Evolutionary conservation across 129 eudicot species (phyloP).

Genomic region (Centrapalus pauciflorus): DNA sequence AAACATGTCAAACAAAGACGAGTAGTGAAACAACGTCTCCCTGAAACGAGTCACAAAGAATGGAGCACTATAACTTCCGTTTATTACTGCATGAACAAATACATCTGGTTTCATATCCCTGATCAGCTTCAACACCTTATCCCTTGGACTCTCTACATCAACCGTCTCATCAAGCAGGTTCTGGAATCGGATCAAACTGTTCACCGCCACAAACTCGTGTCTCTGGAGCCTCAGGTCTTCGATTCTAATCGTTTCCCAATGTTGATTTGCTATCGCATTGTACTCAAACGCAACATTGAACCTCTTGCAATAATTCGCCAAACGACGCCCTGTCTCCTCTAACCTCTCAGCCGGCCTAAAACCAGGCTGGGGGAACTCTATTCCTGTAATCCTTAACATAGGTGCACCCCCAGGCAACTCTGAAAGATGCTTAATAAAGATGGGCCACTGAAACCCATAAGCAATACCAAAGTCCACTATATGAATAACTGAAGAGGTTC

Average conservation of each 20-base stretch:
- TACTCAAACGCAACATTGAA: slow-evolving; percentile 53
- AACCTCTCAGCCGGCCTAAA: slow-evolving; percentile 47
- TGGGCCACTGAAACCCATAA: slow-evolving; percentile 65
- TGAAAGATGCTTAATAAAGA: slow-evolving; percentile 40
- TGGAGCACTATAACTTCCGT: slow-evolving; percentile 45
- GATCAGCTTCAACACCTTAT: slow-evolving; percentile 39
- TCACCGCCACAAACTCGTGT: slow-evolving; percentile 50
- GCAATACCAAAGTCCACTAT: slow-evolving; percentile 59
- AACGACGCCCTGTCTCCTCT: slow-evolving; percentile 43
- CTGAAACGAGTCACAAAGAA: slow-evolving; percentile 53
- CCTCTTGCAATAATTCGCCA: slow-evolving; percentile 40
- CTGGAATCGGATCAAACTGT: slow-evolving; percentile 36
- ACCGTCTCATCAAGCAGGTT: slow-evolving; percentile 45
- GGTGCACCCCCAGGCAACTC: slow-evolving; percentile 34
- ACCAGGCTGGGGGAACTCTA: slow-evolving; percentile 52
- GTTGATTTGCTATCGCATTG: slow-evolving; percentile 39
- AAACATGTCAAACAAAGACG: slow-evolving; percentile 52
- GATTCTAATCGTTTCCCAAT: slow-evolving; percentile 47
- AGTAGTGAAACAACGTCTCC: slow-evolving; percentile 54
- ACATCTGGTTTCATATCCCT: slow-evolving; percentile 44
- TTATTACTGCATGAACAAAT: slow-evolving; percentile 37
- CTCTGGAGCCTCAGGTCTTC: slow-evolving; percentile 48
- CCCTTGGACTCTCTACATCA: slow-evolving; percentile 36
- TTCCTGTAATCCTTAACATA: slow-evolving; percentile 53
- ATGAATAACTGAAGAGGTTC: slow-evolving; percentile 24